Evolutionary conservation across 345 rosid genomes (phyloP).

Genomic region (Noccaea bulbosa): DNA sequence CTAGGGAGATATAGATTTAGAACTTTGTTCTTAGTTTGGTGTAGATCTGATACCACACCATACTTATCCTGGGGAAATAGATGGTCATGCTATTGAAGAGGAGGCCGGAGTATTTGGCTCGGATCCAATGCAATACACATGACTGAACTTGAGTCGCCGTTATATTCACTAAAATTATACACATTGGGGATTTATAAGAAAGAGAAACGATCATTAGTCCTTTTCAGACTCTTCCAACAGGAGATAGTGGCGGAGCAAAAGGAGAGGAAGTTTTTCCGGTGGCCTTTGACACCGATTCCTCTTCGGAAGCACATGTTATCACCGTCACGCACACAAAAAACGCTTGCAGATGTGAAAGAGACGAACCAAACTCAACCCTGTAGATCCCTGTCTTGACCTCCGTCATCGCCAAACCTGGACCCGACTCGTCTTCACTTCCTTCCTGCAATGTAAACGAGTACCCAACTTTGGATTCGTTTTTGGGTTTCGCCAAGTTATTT

Average conservation of each 20-base stretch:
- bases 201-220: too few relatives aligned
- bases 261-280: conserved; percentile 44
- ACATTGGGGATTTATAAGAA: too few relatives aligned
- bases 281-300: conserved; percentile 38
- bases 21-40: too few relatives aligned
- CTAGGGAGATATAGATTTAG: background rate
- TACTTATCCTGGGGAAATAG: too few relatives aligned
- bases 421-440: conserved; percentile 22
- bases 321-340: conserved; percentile 71
- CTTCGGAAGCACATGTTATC: conserved; percentile 44
- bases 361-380: conserved; percentile 64
- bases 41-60: too few relatives aligned
- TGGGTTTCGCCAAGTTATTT: background rate
- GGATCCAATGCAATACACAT: too few relatives aligned
- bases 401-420: conserved; percentile 57
- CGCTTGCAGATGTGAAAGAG: conserved; percentile 72
- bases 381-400: conserved; percentile 62
- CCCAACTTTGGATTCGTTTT: background rate
- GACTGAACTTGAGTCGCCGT: too few relatives aligned
- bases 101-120: too few relatives aligned
- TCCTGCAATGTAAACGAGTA: conserved; percentile 26
- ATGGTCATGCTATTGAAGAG: too few relatives aligned
- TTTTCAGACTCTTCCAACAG: conserved; percentile 73
- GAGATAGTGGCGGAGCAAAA: conserved; percentile 76
- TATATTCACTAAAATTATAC: too few relatives aligned